Evolutionary conservation across 331 rosid genomes (phyloP).

Genomic region (Acacia pycnantha): DNA sequence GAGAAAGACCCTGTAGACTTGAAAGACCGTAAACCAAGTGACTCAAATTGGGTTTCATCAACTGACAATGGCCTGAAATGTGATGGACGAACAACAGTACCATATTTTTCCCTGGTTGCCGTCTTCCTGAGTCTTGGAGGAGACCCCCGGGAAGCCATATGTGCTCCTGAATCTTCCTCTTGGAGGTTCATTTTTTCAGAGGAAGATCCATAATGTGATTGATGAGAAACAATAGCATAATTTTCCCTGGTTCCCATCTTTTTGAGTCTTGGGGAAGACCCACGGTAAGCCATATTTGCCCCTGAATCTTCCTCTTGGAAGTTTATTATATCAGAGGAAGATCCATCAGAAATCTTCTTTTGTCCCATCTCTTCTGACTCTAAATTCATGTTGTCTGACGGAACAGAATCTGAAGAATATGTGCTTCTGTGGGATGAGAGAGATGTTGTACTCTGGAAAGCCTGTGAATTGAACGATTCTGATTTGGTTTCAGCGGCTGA

Average conservation of each 20-base stretch:
- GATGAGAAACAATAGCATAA: conserved; percentile 29
- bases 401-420: conserved; percentile 28
- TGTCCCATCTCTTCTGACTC: conserved; percentile 33
- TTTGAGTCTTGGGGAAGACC: conserved; percentile 40
- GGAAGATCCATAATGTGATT: conserved; percentile 38
- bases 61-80: conserved; percentile 64
- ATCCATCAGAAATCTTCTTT: conserved; percentile 33
- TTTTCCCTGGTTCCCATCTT: conserved; percentile 46
- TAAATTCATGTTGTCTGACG: conserved; percentile 23
- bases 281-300: conserved; percentile 33
- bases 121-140: conserved; percentile 43
- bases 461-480: conserved; percentile 27
- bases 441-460: conserved; percentile 18
- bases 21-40: conserved; percentile 46
- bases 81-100: conserved; percentile 34
- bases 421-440: conserved; percentile 32
- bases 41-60: conserved; percentile 78
- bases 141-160: conserved; percentile 30
- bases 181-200: conserved; percentile 31
- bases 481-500: conserved; percentile 37
- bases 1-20: conserved; percentile 56
- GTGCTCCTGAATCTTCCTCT: conserved; percentile 37
- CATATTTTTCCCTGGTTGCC: conserved; percentile 43
- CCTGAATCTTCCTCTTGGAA: conserved; percentile 36
- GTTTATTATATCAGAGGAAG: conserved; percentile 37